Evolutionary conservation across 179 eudicot species (phyloP).

Genomic region (Silene noctiflora): DNA sequence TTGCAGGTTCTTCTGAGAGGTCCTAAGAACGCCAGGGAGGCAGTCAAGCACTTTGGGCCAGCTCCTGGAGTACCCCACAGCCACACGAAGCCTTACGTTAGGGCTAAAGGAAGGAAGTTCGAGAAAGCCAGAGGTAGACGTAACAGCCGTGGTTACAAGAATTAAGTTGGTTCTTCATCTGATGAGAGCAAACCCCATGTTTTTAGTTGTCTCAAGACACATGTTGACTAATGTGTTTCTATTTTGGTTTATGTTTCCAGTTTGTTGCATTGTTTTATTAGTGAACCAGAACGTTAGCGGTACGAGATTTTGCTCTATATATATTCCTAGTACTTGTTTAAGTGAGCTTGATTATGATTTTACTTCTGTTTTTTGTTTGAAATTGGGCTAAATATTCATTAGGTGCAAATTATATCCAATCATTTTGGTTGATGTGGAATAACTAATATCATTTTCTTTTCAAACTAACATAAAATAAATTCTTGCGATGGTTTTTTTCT

Average conservation of each 20-base stretch:
- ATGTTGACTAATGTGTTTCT: too few relatives aligned
- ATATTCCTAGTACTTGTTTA: neutral
- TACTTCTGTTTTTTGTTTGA: neutral
- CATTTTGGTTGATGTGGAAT: too few relatives aligned
- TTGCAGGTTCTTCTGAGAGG: slow-evolving; percentile 83
- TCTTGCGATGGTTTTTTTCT: too few relatives aligned
- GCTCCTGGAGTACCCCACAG: slow-evolving; percentile 96
- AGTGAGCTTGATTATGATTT: neutral
- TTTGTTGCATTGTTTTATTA: slow-evolving; percentile 13
- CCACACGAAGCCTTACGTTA: slow-evolving; percentile 84
- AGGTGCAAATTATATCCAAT: too few relatives aligned
- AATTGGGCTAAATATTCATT: neutral
- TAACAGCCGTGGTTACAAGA: slow-evolving; percentile 77
- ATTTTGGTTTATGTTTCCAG: neutral
- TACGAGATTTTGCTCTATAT: slow-evolving; percentile 22
- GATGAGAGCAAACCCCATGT: neutral
- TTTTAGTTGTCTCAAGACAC: too few relatives aligned
- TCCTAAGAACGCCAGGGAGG: slow-evolving; percentile 80
- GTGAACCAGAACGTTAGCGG: slow-evolving; percentile 14
- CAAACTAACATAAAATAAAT: too few relatives aligned
- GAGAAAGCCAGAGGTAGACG: slow-evolving; percentile 81
- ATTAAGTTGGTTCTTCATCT: slow-evolving; percentile 26
- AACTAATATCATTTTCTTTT: too few relatives aligned
- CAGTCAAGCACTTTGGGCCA: slow-evolving; percentile 82
- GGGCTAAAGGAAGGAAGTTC: slow-evolving; percentile 81